Evolutionary conservation across 805 yeast genomes (phyloP).

Genomic region (Teunomyces kruisii): DNA sequence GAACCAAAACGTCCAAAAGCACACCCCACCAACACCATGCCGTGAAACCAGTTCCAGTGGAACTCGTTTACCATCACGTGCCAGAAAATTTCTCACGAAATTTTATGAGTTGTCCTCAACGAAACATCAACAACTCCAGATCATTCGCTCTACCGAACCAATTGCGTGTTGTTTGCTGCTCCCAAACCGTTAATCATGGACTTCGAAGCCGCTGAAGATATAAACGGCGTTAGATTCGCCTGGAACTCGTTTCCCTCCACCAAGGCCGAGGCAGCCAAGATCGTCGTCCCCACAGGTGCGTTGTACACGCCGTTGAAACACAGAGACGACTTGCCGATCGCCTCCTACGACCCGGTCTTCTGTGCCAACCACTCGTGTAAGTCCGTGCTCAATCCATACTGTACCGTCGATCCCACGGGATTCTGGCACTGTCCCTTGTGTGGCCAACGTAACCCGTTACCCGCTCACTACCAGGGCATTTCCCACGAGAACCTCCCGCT

Average conservation of each 20-base stretch:
- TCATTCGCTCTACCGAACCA: not conserved
- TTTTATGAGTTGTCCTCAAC: conserved; percentile 11
- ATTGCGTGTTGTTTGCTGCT: conserved; percentile 3
- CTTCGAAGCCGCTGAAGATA: conserved; percentile 45
- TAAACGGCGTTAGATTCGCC: conserved; percentile 45
- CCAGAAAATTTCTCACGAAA: conserved; percentile 3
- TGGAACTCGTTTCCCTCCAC: conserved; percentile 84
- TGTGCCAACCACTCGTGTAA: conserved; percentile 80
- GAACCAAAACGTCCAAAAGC: too few relatives aligned
- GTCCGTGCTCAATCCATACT: conserved; percentile 83
- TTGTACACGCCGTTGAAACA: conserved; percentile 91
- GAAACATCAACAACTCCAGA: conserved; percentile 7
- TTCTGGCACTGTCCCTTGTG: conserved; percentile 91
- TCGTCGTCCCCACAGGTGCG: conserved; percentile 92
- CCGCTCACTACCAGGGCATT: conserved; percentile 76
- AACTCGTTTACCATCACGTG: conserved; percentile 5
- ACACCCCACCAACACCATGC: too few relatives aligned
- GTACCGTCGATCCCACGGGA: conserved; percentile 73
- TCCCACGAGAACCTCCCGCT: conserved; percentile 76
- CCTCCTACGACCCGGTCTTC: conserved; percentile 80
- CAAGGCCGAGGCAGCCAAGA: conserved; percentile 82
- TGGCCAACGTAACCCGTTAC: conserved; percentile 72
- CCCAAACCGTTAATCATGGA: conserved; percentile 23
- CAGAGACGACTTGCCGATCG: conserved; percentile 71
- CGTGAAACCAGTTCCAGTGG: too few relatives aligned